Conservation (phyloP, 495 filamentous ascomycete species). For the Neurospora sp. region DNA sequence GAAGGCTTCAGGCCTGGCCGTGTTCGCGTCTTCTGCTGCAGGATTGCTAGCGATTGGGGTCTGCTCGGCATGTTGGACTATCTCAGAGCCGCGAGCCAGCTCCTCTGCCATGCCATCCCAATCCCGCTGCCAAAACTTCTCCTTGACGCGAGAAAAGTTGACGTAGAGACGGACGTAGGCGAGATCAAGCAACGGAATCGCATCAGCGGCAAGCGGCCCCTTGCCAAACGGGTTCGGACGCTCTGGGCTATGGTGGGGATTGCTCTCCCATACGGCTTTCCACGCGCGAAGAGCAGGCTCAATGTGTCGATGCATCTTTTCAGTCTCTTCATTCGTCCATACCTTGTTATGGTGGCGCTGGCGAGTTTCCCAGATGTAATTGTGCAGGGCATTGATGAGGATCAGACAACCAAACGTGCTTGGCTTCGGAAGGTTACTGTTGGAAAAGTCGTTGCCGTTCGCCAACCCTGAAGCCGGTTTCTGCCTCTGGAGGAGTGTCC, state of each 20-base stretch:
- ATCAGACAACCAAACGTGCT: slow-evolving; percentile 93
- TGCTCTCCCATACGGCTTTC: slow-evolving; percentile 88
- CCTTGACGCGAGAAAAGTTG: slow-evolving; percentile 82
- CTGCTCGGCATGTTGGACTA: slow-evolving; percentile 64
- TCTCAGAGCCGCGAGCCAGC: slow-evolving; percentile 63
- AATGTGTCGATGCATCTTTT: slow-evolving; percentile 93
- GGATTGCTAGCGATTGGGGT: slow-evolving; percentile 43
- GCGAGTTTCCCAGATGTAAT: slow-evolving; percentile 97
- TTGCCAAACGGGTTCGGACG: slow-evolving; percentile 83
- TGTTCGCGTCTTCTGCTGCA: slow-evolving; percentile 38
- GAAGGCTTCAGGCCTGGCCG: slow-evolving; percentile 16
- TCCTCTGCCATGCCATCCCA: slow-evolving; percentile 91
- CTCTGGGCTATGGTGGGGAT: slow-evolving; percentile 77
- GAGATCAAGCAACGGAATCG: slow-evolving; percentile 87
- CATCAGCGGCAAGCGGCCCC: slow-evolving; percentile 84
- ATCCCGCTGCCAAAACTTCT: slow-evolving; percentile 89
- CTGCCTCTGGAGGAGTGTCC: slow-evolving; percentile 59
- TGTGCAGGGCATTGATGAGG: slow-evolving; percentile 91
- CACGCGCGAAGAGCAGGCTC: slow-evolving; percentile 91
- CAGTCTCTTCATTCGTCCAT: slow-evolving; percentile 87
- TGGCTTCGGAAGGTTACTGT: slow-evolving; percentile 57
- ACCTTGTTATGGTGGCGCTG: slow-evolving; percentile 81
- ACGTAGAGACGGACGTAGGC: slow-evolving; percentile 92
- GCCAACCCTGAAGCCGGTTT: slow-evolving; percentile 22
- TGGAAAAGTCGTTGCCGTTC: slow-evolving; percentile 40